Evolutionary conservation across 163 green algal species (phyloP).

Genomic region (Volvox carteri): DNA sequence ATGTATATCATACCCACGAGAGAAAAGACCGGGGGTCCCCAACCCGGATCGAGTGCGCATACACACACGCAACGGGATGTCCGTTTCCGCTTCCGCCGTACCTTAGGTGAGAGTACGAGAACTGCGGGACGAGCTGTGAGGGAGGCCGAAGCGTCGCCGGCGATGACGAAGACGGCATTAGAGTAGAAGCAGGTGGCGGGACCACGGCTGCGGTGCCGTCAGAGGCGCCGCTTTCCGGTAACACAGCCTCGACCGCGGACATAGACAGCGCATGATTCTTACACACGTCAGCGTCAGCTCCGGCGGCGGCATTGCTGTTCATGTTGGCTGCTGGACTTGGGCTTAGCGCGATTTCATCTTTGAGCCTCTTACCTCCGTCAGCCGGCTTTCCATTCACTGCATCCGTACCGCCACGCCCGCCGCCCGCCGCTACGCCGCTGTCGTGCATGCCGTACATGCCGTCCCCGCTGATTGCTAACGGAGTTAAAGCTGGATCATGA

Average conservation of each 20-base stretch:
- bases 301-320: not conserved
- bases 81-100: not conserved
- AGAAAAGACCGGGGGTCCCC: too few species aligned
- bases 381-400: too few species aligned
- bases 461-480: not conserved
- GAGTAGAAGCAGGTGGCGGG: not conserved
- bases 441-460: too few species aligned
- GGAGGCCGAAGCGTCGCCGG: not conserved
- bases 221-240: not conserved
- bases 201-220: not conserved
- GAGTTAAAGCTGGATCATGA: too few species aligned
- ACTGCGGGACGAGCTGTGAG: not conserved
- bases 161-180: not conserved
- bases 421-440: too few species aligned
- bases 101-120: constrained; percentile 28
- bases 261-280: too few species aligned
- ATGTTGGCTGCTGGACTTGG: not conserved
- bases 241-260: not conserved
- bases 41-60: too few species aligned
- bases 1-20: too few species aligned
- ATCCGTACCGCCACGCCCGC: too few species aligned
- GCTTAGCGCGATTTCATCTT: too few species aligned
- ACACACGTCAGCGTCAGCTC: not conserved
- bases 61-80: not conserved
- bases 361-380: too few species aligned